phyloP scores from a whole-genome alignment of 2,329 filamentous ascomycete genomes.

The Alternaria burnsii region DNA sequence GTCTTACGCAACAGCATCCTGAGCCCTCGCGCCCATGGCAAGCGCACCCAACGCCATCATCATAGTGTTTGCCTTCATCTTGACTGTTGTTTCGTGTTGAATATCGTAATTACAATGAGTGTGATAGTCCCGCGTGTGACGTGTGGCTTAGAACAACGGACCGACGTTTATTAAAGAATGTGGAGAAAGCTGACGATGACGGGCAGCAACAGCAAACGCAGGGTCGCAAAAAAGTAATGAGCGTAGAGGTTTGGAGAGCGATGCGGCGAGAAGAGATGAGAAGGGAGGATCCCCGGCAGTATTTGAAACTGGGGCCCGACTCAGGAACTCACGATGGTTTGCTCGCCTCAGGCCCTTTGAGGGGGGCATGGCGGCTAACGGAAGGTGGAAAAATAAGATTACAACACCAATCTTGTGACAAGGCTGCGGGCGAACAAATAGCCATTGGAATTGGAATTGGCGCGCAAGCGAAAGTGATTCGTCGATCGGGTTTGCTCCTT shows the following conservation, averaged over 20 bases:
- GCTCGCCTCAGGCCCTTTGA: conserved; percentile 12
- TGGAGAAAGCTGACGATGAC: conserved; percentile 23
- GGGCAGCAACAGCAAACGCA: conserved; percentile 6
- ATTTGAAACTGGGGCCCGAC: conserved; percentile 35
- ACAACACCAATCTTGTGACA: conserved; percentile 23
- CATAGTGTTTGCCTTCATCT: conserved; percentile 45
- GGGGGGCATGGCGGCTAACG: conserved; percentile 29
- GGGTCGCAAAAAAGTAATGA: conserved; percentile 23
- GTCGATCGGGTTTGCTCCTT: conserved; percentile 1
- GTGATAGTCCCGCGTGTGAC: conserved; percentile 10
- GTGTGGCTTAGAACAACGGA: neutral
- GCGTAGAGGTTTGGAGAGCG: conserved; percentile 27
- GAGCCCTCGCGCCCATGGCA: conserved; percentile 38
- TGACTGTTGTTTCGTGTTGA: conserved; percentile 11
- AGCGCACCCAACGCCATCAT: conserved; percentile 40
- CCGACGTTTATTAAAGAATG: conserved; percentile 29
- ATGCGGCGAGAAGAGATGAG: conserved; percentile 25
- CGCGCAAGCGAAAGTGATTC: conserved; percentile 21
- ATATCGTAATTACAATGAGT: conserved; percentile 15
- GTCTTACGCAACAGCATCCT: conserved; percentile 36
- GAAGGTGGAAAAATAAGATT: conserved; percentile 17
- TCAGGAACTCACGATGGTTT: conserved; percentile 25
- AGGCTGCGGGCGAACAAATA: conserved; percentile 7
- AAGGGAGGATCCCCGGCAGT: conserved; percentile 30
- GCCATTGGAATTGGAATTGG: conserved; percentile 28